Percentiles rank a stretch among this genome's conserved stretches.
phyloP scores from a whole-genome alignment of 768 basidiomycete genomes.

The Phaffia tasmanica region DNA sequence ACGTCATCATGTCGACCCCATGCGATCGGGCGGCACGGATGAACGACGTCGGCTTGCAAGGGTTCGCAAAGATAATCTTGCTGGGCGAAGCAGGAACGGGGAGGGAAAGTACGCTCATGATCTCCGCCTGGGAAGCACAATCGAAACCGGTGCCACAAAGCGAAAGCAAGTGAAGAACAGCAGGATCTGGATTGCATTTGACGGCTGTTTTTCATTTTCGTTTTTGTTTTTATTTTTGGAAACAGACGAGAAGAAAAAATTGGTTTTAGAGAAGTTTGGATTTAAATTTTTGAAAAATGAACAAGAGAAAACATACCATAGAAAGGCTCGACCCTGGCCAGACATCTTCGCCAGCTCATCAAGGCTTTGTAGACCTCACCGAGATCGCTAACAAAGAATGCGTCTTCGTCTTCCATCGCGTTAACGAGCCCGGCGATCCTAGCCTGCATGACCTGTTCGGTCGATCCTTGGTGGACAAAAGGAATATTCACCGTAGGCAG shows the following conservation, averaged over 20 bases:
- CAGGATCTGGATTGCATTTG: constrained; percentile 97
- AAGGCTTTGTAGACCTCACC: constrained; percentile 75
- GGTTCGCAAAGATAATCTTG: constrained; percentile 93
- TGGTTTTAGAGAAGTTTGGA: not conserved
- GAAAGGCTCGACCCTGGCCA: constrained; percentile 83
- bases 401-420: constrained; percentile 64
- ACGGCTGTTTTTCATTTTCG: constrained; percentile 49
- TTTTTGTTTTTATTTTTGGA: not conserved
- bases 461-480: constrained; percentile 8
- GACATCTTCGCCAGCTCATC: constrained; percentile 60
- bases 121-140: constrained; percentile 92
- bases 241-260: constrained; percentile 28
- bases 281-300: not conserved
- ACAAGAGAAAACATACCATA: constrained; percentile 54
- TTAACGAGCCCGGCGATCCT: constrained; percentile 9
- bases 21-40: constrained; percentile 67
- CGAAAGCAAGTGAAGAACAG: constrained; percentile 78
- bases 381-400: constrained; percentile 94
- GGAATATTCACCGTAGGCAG: constrained; percentile 14
- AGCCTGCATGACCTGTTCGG: constrained; percentile 18
- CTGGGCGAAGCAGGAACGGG: constrained; percentile 54
- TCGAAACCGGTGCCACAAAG: constrained; percentile 89
- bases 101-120: constrained; percentile 61
- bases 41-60: constrained; percentile 93
- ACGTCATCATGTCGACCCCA: constrained; percentile 89